These are phyloP conservation scores for Candida sp. DNA, from an alignment of 1,139 yeast genomes.

Conservation along the genomic window DNA sequence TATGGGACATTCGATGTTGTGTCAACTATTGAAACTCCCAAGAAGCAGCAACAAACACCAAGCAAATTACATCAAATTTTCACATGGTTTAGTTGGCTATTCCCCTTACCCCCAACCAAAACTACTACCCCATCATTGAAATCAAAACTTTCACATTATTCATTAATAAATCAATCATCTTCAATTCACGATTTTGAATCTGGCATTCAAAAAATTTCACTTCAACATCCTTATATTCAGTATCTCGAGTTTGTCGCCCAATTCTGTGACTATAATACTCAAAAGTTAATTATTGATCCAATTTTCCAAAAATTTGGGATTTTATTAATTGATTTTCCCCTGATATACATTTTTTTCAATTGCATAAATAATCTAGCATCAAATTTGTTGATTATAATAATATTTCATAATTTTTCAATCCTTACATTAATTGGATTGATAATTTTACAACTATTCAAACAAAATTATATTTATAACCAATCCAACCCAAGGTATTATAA, in stretches of 20 bases:
- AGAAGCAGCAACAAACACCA: neutral
- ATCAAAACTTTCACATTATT: constrained; percentile 10
- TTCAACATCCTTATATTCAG: neutral
- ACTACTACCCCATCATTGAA: constrained; percentile 5
- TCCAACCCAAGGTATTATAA: constrained; percentile 3
- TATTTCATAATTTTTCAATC: neutral
- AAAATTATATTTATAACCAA: constrained; percentile 10
- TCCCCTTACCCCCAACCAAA: constrained; percentile 1
- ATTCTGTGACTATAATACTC: neutral
- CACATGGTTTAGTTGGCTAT: constrained; percentile 1
- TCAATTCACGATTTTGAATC: constrained; percentile 1
- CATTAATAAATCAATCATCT: constrained; percentile 3
- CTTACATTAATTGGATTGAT: neutral
- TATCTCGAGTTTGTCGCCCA: neutral
- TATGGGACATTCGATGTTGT: neutral
- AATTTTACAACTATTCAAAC: constrained; percentile 9
- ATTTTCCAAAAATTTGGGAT: constrained; percentile 12
- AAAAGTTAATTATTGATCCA: constrained; percentile 10
- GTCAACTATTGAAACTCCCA: neutral
- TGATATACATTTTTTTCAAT: neutral
- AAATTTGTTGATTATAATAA: neutral
- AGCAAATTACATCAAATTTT: neutral
- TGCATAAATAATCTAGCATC: neutral
- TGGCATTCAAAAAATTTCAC: neutral
- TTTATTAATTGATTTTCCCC: constrained; percentile 1